phyloP scores from a whole-genome alignment of 306 rosid genomes.

The Pyrus betulifolia region DNA sequence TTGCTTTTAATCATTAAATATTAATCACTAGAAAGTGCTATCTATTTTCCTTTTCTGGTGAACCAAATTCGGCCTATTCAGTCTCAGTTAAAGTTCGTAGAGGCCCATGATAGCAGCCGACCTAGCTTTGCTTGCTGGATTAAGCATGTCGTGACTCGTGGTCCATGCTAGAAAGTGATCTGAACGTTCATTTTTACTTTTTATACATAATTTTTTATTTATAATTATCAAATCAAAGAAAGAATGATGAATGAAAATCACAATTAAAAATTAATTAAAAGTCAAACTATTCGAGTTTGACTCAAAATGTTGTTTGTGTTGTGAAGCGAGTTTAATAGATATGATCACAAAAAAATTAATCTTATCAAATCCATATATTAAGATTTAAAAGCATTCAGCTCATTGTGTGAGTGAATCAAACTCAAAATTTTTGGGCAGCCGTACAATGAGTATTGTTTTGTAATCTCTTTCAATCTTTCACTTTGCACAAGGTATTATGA shows the following conservation, averaged over 20 bases:
- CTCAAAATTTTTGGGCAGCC: neutral
- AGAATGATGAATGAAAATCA: too few relatives aligned
- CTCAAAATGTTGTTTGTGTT: too few relatives aligned
- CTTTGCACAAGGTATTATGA: neutral
- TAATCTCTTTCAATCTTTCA: neutral
- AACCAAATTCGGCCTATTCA: neutral
- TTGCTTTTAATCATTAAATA: too few relatives aligned
- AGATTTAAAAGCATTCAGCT: too few relatives aligned
- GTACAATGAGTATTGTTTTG: neutral
- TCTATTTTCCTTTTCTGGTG: neutral
- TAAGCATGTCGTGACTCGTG: neutral
- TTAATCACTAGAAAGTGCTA: neutral
- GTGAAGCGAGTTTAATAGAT: neutral
- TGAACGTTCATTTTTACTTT: too few relatives aligned
- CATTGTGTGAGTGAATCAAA: too few relatives aligned
- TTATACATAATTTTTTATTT: too few relatives aligned
- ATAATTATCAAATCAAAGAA: too few relatives aligned
- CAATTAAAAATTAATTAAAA: too few relatives aligned
- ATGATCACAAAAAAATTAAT: too few relatives aligned
- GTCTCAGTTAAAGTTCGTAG: neutral
- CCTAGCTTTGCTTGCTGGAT: neutral
- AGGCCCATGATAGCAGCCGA: neutral
- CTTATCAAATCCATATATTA: neutral
- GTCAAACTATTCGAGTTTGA: neutral
- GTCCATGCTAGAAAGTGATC: too few relatives aligned